Percentiles rank a stretch among this genome's conserved stretches.
Conservation (phyloP, 208 protist species). For the Vickermania ingenoplastis region DNA sequence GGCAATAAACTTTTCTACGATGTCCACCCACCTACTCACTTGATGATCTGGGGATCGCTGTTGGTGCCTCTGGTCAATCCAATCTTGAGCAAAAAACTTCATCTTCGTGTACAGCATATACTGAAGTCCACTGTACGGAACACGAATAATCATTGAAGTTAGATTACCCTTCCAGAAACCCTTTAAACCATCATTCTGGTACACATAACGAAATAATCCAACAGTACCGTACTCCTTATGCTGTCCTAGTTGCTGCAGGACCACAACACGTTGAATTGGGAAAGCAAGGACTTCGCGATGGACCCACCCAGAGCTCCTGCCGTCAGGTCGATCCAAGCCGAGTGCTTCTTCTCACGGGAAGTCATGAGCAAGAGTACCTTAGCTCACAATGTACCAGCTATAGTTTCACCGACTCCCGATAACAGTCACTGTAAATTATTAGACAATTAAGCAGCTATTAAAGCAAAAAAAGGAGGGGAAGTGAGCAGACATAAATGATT, state of each 20-base stretch:
- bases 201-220: conserved; percentile 38
- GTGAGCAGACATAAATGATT: too few relatives aligned
- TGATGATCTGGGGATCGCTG: conserved; percentile 6
- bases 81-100: conserved; percentile 78
- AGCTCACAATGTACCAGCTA: too few relatives aligned
- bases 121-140: conserved; percentile 85
- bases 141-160: conserved; percentile 81
- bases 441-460: too few relatives aligned
- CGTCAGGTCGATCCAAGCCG: conserved; percentile 69
- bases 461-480: too few relatives aligned
- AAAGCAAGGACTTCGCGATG: conserved; percentile 72
- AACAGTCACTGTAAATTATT: too few relatives aligned
- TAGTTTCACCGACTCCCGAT: too few relatives aligned
- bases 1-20: conserved; percentile 67
- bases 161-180: conserved; percentile 86
- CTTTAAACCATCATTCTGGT: conserved; percentile 46
- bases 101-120: conserved; percentile 69
- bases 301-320: conserved; percentile 65
- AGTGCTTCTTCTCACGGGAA: conserved; percentile 55
- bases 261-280: conserved; percentile 80
- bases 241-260: conserved; percentile 76
- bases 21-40: too few relatives aligned
- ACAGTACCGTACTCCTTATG: conserved; percentile 31
- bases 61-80: conserved; percentile 9
- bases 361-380: too few relatives aligned